Conservation (phyloP, 441 rosid species). For the Pelargonium citronellum region DNA sequence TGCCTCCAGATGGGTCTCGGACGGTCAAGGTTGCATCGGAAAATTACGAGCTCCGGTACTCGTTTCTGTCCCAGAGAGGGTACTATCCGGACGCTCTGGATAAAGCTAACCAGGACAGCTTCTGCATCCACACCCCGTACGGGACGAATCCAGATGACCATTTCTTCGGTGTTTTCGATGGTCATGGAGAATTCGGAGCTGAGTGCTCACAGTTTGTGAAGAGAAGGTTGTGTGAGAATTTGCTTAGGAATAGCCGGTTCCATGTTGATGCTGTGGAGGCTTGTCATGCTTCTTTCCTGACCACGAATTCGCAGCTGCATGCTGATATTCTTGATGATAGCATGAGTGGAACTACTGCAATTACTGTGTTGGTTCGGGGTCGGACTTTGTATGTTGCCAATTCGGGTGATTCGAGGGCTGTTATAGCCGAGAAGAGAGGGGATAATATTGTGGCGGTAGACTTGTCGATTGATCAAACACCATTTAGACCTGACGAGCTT, state of each 20-base stretch:
- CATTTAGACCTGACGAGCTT: conserved; percentile 74
- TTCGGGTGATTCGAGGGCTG: conserved; percentile 93
- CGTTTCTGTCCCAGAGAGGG: conserved; percentile 86
- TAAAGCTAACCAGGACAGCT: conserved; percentile 97
- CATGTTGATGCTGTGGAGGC: conserved; percentile 77
- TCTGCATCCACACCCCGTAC: conserved; percentile 86
- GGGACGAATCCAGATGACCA: conserved; percentile 63
- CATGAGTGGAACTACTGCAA: conserved; percentile 99
- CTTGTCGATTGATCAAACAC: conserved; percentile 90
- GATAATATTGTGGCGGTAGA: conserved; percentile 76
- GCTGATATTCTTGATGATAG: conserved; percentile 74
- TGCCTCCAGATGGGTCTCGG: conserved; percentile 84
- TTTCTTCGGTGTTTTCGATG: conserved; percentile 95
- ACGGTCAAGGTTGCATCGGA: conserved; percentile 53
- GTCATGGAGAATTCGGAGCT: conserved; percentile 93
- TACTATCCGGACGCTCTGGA: conserved; percentile 93
- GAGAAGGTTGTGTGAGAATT: conserved; percentile 73
- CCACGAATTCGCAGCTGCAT: conserved; percentile 70
- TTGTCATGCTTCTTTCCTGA: conserved; percentile 56
- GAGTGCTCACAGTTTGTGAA: conserved; percentile 90
- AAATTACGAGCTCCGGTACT: conserved; percentile 60
- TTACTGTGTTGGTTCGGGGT: conserved; percentile 88
- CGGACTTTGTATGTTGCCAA: conserved; percentile 74
- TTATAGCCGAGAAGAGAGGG: conserved; percentile 76
- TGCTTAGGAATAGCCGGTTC: conserved; percentile 59